Base-by-base conservation (phyloP, 352 stramenopile genomes). In the Phytophthora sp. region DNA sequence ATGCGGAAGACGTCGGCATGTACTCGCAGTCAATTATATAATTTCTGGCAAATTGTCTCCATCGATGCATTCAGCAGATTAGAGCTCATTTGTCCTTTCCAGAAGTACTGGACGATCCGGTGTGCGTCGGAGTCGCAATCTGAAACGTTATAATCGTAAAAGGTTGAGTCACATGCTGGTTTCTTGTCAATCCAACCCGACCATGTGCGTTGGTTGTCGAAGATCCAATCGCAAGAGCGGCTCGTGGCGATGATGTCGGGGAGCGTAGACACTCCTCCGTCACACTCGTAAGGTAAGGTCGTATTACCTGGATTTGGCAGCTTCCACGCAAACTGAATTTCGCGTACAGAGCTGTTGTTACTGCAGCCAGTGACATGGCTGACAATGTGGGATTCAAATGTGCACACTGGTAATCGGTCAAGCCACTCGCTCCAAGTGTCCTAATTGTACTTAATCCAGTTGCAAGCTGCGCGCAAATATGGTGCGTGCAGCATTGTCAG, bases 391-490 rank as follows among this genome's bases (percentile, higher is more conserved):
- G 39, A 18, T 5, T 74, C 58, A 4, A 82, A 65, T 1, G 58
- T 71, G 28, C 74, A 84, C 6, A 79, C 7, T 0, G 68, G 74
- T 2, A 84, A 5, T 3, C 54, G 72, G 2, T 84, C 66, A 4
- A 82, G 18, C 81, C 78, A 90, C 0, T 72, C 41, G 9, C 43
- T 72, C 81, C 78, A 90, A 2, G 55, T 45, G 8, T 74, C 62
- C 34, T 86, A 91, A 43, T 88, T 88, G 0, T 44, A 20, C 27
- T 74, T 76, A 9, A 88, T 52, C 76, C 76, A 90, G 15, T 67
- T 72, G 46, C 78, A 90, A 2, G 78, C 67, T 2, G 78, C 65
- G 1, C 44, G 27, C 28, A 89, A 89, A 30, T 66, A 44, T 0
- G 77, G 74, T 10, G 83, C 72, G 2, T 52, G 5, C 43, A 8